A percentile compares a stretch with the other conserved stretches of the same genome.
Conservation (phyloP, 768 basidiomycete species). For the Boletus barrowsii region DNA sequence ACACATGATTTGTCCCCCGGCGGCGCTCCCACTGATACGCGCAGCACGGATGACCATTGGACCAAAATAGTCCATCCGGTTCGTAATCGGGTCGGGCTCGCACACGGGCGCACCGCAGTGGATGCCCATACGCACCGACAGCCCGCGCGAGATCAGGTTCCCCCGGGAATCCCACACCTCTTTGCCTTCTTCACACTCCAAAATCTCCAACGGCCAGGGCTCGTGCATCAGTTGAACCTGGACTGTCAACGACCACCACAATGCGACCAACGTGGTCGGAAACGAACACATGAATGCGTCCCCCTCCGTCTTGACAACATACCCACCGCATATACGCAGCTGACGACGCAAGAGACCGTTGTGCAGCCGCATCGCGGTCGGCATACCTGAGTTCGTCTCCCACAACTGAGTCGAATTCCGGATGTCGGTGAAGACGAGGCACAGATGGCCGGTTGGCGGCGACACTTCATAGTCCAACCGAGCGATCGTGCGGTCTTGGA, state of each 20-base stretch:
- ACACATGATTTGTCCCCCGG: slow-evolving; percentile 92
- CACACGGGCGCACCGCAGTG: slow-evolving; percentile 90
- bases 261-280: slow-evolving; percentile 78
- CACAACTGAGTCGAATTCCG: slow-evolving; percentile 94
- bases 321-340: slow-evolving; percentile 88
- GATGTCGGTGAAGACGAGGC: slow-evolving; percentile 97
- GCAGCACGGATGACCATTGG: slow-evolving; percentile 94
- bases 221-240: slow-evolving; percentile 80
- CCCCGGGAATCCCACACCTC: slow-evolving; percentile 67
- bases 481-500: slow-evolving; percentile 54
- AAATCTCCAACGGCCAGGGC: slow-evolving; percentile 89
- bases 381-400: slow-evolving; percentile 96
- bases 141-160: slow-evolving; percentile 73
- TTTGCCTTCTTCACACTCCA: slow-evolving; percentile 90
- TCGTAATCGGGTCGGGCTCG: slow-evolving; percentile 86
- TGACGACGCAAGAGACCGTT: slow-evolving; percentile 83
- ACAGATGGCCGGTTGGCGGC: slow-evolving; percentile 82
- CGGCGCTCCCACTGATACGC: slow-evolving; percentile 76
- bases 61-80: slow-evolving; percentile 98
- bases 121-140: slow-evolving; percentile 96
- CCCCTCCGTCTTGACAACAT: slow-evolving; percentile 99
- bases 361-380: slow-evolving; percentile 87
- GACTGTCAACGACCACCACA: slow-evolving; percentile 88
- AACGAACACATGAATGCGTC: slow-evolving; percentile 99
- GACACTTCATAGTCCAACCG: slow-evolving; percentile 76